Conservation (phyloP, 495 filamentous ascomycete species). For the Neurospora sp. region DNA sequence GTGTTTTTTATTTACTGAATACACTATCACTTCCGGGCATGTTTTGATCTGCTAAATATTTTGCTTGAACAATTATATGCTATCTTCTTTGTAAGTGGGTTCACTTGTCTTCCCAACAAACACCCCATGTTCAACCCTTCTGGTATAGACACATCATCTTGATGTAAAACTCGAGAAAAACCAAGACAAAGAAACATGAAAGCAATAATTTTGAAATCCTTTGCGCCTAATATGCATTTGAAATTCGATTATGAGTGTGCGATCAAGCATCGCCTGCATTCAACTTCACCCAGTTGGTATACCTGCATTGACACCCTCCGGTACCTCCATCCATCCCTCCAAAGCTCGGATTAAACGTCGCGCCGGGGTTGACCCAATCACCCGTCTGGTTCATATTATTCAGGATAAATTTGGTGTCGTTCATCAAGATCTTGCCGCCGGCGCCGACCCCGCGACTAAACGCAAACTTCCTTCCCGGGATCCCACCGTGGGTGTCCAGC, state of each 20-base stretch:
- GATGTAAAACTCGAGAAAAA: background rate
- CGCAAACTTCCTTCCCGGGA: slow-evolving; percentile 49
- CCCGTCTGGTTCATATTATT: slow-evolving; percentile 52
- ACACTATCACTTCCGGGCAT: too few relatives aligned
- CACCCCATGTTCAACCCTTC: background rate
- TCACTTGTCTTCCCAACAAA: background rate
- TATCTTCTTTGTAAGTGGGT: background rate
- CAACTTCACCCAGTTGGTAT: slow-evolving; percentile 51
- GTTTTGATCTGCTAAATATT: background rate
- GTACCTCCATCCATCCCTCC: slow-evolving; percentile 60
- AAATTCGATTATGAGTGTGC: too few relatives aligned
- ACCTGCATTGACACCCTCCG: slow-evolving; percentile 66
- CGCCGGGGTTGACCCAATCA: slow-evolving; percentile 50
- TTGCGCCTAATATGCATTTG: background rate
- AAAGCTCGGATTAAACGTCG: slow-evolving; percentile 26
- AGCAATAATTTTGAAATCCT: background rate
- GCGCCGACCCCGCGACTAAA: slow-evolving; percentile 60
- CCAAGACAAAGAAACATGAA: background rate
- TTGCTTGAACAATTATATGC: background rate
- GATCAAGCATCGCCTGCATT: too few relatives aligned
- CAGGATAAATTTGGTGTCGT: slow-evolving; percentile 42
- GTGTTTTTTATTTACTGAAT: too few relatives aligned
- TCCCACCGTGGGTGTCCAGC: slow-evolving; percentile 70
- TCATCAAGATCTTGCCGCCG: slow-evolving; percentile 39
- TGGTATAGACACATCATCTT: background rate